A percentile compares a stretch with the other conserved stretches of the same genome.
phyloP scores from a whole-genome alignment of 1,284 basidiomycete genomes.

The Cryptococcus sp. region DNA sequence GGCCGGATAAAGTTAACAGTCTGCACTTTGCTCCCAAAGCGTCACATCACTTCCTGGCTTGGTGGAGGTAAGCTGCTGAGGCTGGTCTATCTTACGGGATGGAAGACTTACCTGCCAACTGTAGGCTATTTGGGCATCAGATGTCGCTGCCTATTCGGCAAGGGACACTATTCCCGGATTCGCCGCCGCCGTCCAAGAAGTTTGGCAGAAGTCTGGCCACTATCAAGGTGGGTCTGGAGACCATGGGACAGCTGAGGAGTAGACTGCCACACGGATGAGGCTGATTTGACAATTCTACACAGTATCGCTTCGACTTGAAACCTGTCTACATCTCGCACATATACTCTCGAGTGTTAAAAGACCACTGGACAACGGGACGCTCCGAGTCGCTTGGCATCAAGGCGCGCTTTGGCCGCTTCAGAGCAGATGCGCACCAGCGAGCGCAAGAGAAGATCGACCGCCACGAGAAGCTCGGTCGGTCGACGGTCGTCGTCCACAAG shows the following conservation, averaged over 20 bases:
- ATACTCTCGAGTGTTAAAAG: conserved; percentile 74
- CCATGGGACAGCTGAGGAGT: background rate
- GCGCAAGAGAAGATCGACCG: conserved; percentile 64
- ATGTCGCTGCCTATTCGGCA: conserved; percentile 83
- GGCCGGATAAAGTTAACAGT: conserved; percentile 58
- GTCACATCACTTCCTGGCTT: conserved; percentile 87
- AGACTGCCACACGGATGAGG: too few relatives aligned
- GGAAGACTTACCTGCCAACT: background rate
- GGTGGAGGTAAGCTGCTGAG: conserved; percentile 60
- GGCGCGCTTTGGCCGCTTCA: conserved; percentile 73
- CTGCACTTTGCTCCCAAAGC: conserved; percentile 83
- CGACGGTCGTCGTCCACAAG: conserved; percentile 58
- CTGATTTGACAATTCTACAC: background rate
- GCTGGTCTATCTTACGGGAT: too few relatives aligned
- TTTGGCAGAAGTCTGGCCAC: conserved; percentile 86
- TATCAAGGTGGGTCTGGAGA: conserved; percentile 59
- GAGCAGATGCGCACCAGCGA: conserved; percentile 89
- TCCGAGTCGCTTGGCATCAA: conserved; percentile 73
- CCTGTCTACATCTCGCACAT: conserved; percentile 82
- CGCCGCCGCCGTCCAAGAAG: conserved; percentile 75
- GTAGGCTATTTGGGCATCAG: conserved; percentile 68
- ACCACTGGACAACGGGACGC: conserved; percentile 72
- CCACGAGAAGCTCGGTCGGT: conserved; percentile 40
- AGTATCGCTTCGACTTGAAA: conserved; percentile 74
- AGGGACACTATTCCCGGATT: conserved; percentile 72